These are phyloP conservation scores for Cystobasidium ongulense DNA, from an alignment of 768 basidiomycete genomes.

Conservation along the genomic window DNA sequence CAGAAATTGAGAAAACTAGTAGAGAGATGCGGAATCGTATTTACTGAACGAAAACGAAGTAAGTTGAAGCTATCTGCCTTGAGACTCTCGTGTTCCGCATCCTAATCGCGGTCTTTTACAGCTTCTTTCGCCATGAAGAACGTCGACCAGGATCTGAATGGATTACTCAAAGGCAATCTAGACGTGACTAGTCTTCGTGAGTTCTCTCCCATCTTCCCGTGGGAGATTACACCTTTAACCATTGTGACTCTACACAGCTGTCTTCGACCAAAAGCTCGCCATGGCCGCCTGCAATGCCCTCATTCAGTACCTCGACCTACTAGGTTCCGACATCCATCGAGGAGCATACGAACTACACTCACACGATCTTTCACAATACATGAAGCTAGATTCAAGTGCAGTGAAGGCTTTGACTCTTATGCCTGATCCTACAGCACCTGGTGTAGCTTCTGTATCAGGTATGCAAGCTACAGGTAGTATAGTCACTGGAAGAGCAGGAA, in stretches of 20 bases:
- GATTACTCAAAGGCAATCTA: constrained; percentile 55
- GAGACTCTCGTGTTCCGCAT: too few species aligned
- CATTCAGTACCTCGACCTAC: constrained; percentile 68
- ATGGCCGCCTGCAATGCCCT: constrained; percentile 74
- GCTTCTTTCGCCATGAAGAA: constrained; percentile 77
- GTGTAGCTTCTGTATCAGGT: constrained; percentile 36
- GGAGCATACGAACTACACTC: constrained; percentile 70
- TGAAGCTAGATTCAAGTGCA: constrained; percentile 93
- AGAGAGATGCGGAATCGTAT: constrained; percentile 80
- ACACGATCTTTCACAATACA: constrained; percentile 86
- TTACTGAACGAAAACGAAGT: constrained; percentile 86
- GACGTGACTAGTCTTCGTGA: constrained; percentile 47
- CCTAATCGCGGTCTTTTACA: constrained; percentile 42
- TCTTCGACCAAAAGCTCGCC: constrained; percentile 66
- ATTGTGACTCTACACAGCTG: constrained; percentile 58
- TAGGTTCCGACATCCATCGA: constrained; percentile 67
- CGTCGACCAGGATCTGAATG: constrained; percentile 68
- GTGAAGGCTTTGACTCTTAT: constrained; percentile 72
- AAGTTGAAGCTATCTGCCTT: constrained; percentile 39
- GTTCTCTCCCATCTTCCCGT: not conserved
- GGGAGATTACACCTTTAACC: not conserved
- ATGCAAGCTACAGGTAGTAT: constrained; percentile 44
- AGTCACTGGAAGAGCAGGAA: not conserved
- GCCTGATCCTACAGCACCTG: constrained; percentile 42
- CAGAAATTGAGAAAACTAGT: constrained; percentile 70